Evolutionary conservation across 2,329 filamentous ascomycete species (phyloP).

Genomic region (Colletotrichum endophyticum): DNA sequence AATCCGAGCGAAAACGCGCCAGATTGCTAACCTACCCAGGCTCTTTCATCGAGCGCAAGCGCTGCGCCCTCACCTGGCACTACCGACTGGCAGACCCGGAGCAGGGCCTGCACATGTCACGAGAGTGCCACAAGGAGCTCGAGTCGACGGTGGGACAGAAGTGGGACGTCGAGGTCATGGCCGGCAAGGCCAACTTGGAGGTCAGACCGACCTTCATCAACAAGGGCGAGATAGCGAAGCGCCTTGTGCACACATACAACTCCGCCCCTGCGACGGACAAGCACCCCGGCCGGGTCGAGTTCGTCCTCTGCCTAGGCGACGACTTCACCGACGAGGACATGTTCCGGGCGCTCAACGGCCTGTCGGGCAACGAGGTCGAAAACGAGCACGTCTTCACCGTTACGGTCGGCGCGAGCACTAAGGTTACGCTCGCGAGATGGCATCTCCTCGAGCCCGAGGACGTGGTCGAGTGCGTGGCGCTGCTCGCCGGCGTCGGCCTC

Average conservation of each 20-base stretch:
- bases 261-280: conserved; percentile 48
- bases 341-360: conserved; percentile 80
- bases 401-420: conserved; percentile 89
- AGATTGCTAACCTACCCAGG: conserved; percentile 49
- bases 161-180: conserved; percentile 96
- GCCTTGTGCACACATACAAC: conserved; percentile 77
- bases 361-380: conserved; percentile 58
- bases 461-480: conserved; percentile 73
- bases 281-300: conserved; percentile 68
- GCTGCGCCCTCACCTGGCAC: conserved; percentile 95
- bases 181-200: conserved; percentile 94
- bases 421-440: conserved; percentile 89
- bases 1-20: too few species aligned
- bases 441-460: conserved; percentile 88
- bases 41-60: conserved; percentile 92
- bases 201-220: conserved; percentile 97
- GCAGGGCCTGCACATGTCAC: conserved; percentile 79
- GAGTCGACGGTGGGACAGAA: conserved; percentile 76
- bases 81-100: conserved; percentile 91
- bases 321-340: conserved; percentile 98
- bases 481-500: conserved; percentile 56
- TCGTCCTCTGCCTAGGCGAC: conserved; percentile 90
- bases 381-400: conserved; percentile 82
- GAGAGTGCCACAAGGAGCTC: conserved; percentile 81
- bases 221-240: conserved; percentile 93